A percentile compares a stretch with the other conserved stretches of the same genome.
phyloP scores from a whole-genome alignment of 495 filamentous ascomycete species.

The Aspergillus affinis region DNA sequence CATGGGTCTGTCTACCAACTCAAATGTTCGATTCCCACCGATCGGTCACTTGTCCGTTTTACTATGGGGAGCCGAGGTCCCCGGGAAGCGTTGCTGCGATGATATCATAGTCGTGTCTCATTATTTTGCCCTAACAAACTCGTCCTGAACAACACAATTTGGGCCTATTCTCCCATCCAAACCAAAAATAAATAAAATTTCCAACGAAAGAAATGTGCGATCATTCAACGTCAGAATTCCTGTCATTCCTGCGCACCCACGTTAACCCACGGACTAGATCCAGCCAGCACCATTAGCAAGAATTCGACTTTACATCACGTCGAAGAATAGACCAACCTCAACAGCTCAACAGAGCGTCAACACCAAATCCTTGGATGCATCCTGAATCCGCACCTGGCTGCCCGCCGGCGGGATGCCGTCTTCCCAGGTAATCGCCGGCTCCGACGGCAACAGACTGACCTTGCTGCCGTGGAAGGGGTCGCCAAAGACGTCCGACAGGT shows the following conservation, averaged over 20 bases:
- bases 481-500: slow-evolving; percentile 57
- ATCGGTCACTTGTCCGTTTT: neutral
- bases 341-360: slow-evolving; percentile 34
- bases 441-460: slow-evolving; percentile 37
- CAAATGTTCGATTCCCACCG: neutral
- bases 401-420: slow-evolving; percentile 50
- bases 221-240: too few species aligned
- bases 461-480: slow-evolving; percentile 51
- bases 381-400: slow-evolving; percentile 45
- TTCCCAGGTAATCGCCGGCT: slow-evolving; percentile 47
- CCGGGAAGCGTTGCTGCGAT: neutral
- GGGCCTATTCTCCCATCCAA: neutral
- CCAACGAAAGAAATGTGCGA: too few species aligned
- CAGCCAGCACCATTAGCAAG: neutral
- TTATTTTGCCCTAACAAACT: neutral
- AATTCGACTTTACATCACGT: neutral
- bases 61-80: neutral
- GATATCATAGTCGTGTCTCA: neutral
- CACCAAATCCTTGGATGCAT: slow-evolving; percentile 31
- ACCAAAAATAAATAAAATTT: neutral
- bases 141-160: neutral
- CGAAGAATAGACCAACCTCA: neutral
- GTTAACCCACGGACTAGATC: neutral
- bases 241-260: too few species aligned
- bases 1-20: neutral